Conservation (phyloP, 768 basidiomycete species). For the Phaeotremella fagi region DNA sequence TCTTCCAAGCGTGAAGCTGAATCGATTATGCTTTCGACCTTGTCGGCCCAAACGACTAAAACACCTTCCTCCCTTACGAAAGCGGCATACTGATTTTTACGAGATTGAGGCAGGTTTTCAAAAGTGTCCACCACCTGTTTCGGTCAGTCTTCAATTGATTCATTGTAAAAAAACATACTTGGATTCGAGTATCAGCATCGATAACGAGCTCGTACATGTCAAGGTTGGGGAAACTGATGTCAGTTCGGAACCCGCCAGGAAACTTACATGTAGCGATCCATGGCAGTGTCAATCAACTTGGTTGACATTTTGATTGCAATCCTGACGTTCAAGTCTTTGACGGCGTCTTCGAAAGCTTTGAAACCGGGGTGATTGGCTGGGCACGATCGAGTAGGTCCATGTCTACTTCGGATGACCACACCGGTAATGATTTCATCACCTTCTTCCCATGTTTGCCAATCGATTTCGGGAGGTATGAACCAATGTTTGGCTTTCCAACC, state of each 20-base stretch:
- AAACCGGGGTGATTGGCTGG: slow-evolving; percentile 74
- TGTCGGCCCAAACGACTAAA: slow-evolving; percentile 76
- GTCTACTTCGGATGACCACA: slow-evolving; percentile 8
- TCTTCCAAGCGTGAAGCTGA: slow-evolving; percentile 54
- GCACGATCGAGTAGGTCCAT: slow-evolving; percentile 56
- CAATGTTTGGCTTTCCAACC: not conserved
- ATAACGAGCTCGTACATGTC: slow-evolving; percentile 47
- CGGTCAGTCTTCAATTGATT: not conserved
- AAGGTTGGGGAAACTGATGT: not conserved
- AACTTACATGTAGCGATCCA: slow-evolving; percentile 44
- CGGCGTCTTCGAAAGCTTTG: slow-evolving; percentile 72
- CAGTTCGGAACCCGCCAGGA: slow-evolving; percentile 52
- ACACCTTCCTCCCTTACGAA: slow-evolving; percentile 80
- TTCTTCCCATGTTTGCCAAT: slow-evolving; percentile 1
- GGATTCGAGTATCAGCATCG: slow-evolving; percentile 71
- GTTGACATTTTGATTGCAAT: slow-evolving; percentile 69
- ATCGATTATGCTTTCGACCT: slow-evolving; percentile 64
- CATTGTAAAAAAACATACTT: slow-evolving; percentile 45
- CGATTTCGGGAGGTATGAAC: slow-evolving; percentile 4
- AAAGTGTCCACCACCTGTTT: slow-evolving; percentile 68
- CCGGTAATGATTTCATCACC: slow-evolving; percentile 8
- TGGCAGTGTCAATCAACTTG: slow-evolving; percentile 40
- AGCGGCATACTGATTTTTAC: slow-evolving; percentile 82
- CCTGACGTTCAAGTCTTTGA: slow-evolving; percentile 66
- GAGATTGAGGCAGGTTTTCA: slow-evolving; percentile 63